phyloP scores from a whole-genome alignment of 129 eudicot genomes.

The Helichrysum umbraculigerum region DNA sequence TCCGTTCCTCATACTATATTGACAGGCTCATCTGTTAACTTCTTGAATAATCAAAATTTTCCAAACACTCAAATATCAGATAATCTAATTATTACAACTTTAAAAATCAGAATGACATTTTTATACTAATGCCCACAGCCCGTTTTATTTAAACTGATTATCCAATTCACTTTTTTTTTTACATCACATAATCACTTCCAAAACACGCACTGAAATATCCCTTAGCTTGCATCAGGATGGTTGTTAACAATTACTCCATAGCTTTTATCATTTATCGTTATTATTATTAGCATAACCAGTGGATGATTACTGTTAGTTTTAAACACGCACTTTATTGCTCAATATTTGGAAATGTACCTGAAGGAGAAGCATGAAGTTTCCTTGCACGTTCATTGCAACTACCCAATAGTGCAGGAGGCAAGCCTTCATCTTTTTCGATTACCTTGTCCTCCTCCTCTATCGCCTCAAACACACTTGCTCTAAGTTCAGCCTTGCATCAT shows the following conservation, averaged over 20 bases:
- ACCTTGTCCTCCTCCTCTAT: constrained; percentile 89
- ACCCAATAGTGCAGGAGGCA: constrained; percentile 91
- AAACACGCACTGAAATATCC: neutral
- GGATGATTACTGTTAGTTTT: neutral
- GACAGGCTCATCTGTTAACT: no score
- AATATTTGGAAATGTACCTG: constrained; percentile 45
- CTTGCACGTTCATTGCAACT: constrained; percentile 96
- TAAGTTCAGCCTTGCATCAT: constrained; percentile 73
- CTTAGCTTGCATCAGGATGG: neutral
- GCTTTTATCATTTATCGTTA: neutral
- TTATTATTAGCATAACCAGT: neutral
- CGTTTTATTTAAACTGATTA: neutral
- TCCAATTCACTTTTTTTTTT: neutral
- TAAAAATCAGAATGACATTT: neutral
- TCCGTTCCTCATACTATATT: no score
- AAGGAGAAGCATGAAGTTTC: constrained; percentile 84
- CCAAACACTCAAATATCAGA: neutral
- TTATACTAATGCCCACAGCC: neutral
- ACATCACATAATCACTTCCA: neutral
- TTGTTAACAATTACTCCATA: neutral
- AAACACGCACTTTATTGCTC: neutral
- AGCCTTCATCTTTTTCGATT: constrained; percentile 72
- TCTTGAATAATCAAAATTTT: neutral
- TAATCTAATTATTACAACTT: neutral
- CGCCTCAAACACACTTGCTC: constrained; percentile 96